These are phyloP conservation scores for Saccharomyces pastorianus DNA, from an alignment of 1,139 yeast species.

Conservation along the genomic window DNA sequence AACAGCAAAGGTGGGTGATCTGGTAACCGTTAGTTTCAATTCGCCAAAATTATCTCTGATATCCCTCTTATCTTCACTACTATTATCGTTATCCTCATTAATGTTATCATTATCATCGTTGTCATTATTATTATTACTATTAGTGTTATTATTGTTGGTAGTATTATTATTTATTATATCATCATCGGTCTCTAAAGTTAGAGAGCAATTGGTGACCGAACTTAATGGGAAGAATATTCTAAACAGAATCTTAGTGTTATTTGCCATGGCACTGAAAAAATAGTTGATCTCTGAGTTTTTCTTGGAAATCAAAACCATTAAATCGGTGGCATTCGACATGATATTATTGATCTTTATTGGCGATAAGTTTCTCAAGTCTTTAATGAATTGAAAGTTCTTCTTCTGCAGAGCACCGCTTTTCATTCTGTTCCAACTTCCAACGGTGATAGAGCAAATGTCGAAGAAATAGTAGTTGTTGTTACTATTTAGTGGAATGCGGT, in stretches of 20 bases:
- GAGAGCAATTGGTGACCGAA: conserved; percentile 33
- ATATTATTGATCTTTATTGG: conserved; percentile 55
- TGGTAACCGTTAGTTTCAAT: conserved; percentile 43
- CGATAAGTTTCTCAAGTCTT: conserved; percentile 50
- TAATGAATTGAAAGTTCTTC: conserved; percentile 33
- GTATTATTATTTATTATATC: conserved; percentile 3
- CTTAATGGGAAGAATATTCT: conserved; percentile 58
- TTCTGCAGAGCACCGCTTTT: conserved; percentile 49
- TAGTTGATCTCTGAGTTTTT: conserved; percentile 65
- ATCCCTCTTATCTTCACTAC: conserved; percentile 9
- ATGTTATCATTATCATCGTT: conserved; percentile 4
- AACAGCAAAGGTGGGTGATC: conserved; percentile 70
- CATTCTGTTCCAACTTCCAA: conserved; percentile 73
- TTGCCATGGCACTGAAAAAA: conserved; percentile 62
- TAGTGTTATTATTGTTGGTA: not conserved
- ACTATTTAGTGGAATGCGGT: conserved; percentile 44
- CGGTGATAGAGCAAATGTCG: conserved; percentile 58
- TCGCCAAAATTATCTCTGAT: conserved; percentile 37
- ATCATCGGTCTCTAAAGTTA: conserved; percentile 31
- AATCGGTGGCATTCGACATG: conserved; percentile 57
- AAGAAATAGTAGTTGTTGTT: conserved; percentile 62
- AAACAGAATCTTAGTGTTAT: conserved; percentile 57
- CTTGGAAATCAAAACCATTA: conserved; percentile 57
- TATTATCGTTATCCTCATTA: conserved; percentile 4
- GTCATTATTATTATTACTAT: conserved; percentile 3